Conservation (phyloP, 768 basidiomycete species). For the Aureoboletus auriporus region DNA sequence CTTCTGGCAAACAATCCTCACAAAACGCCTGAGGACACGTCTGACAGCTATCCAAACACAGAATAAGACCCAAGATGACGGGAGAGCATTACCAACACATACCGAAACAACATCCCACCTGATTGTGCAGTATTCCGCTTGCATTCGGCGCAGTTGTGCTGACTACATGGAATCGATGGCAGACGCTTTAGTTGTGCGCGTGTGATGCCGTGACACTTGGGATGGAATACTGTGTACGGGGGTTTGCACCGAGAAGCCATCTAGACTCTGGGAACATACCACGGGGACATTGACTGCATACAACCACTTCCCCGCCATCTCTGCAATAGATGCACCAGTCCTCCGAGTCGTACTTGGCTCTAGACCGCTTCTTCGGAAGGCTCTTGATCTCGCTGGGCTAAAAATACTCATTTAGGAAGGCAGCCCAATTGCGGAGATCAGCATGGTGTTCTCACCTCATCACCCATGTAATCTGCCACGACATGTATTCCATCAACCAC, state of each 20-base stretch:
- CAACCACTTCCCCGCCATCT: conserved; percentile 52
- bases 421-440: not conserved
- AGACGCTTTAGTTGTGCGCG: conserved; percentile 25
- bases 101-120: conserved; percentile 61
- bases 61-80: conserved; percentile 1
- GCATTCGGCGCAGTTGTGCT: conserved; percentile 49
- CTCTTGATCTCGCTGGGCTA: conserved; percentile 13
- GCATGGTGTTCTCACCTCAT: conserved; percentile 21
- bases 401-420: conserved; percentile 9
- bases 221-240: conserved; percentile 46
- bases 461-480: conserved; percentile 27
- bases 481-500: conserved; percentile 35
- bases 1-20: conserved; percentile 54
- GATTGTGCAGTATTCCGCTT: conserved; percentile 39
- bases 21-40: conserved; percentile 59
- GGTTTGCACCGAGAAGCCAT: not conserved
- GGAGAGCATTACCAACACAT: not conserved
- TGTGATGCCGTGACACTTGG: conserved; percentile 42
- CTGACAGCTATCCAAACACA: conserved; percentile 40
- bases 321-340: conserved; percentile 58
- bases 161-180: conserved; percentile 37
- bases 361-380: conserved; percentile 29
- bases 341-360: conserved; percentile 43
- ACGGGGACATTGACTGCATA: conserved; percentile 51
- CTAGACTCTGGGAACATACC: conserved; percentile 31